Conservation (phyloP, 805 yeast genomes). For the Kregervanrija delftensis region DNA sequence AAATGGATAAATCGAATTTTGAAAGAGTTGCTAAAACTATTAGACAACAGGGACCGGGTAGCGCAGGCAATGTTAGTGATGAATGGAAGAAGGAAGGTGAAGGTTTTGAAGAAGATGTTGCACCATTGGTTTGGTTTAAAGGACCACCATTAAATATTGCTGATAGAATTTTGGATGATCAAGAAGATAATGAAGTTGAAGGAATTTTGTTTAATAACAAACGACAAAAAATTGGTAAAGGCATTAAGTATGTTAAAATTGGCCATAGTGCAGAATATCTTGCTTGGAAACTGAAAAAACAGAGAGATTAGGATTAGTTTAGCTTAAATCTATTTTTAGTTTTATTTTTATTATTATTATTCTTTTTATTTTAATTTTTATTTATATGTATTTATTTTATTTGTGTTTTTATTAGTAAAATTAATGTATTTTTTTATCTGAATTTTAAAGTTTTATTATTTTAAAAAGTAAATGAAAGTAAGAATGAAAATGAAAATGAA, state of each 20-base stretch:
- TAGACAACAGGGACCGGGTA: constrained; percentile 10
- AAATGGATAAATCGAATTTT: constrained; percentile 28
- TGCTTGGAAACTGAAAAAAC: constrained; percentile 41
- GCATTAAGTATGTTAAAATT: constrained; percentile 32
- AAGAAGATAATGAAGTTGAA: constrained; percentile 2
- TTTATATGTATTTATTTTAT: too few species aligned
- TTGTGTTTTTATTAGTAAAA: too few species aligned
- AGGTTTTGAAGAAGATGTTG: constrained; percentile 4
- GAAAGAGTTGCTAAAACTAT: constrained; percentile 17
- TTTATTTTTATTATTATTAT: neutral
- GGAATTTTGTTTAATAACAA: constrained; percentile 7
- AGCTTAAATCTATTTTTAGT: neutral
- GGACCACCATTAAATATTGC: constrained; percentile 52
- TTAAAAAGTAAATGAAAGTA: too few species aligned
- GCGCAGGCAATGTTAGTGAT: constrained; percentile 5
- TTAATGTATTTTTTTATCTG: too few species aligned
- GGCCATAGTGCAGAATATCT: constrained; percentile 74
- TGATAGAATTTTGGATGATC: constrained; percentile 30
- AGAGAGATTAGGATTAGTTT: neutral
- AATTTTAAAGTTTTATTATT: too few species aligned
- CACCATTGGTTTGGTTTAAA: constrained; percentile 56
- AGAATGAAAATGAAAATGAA: too few species aligned
- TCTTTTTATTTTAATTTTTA: too few species aligned
- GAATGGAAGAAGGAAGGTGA: constrained; percentile 2
- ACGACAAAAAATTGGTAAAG: constrained; percentile 10